Percentiles rank a stretch among this genome's conserved stretches.
phyloP scores from a whole-genome alignment of 768 basidiomycete species.

The Cyclocybe aegerita region DNA sequence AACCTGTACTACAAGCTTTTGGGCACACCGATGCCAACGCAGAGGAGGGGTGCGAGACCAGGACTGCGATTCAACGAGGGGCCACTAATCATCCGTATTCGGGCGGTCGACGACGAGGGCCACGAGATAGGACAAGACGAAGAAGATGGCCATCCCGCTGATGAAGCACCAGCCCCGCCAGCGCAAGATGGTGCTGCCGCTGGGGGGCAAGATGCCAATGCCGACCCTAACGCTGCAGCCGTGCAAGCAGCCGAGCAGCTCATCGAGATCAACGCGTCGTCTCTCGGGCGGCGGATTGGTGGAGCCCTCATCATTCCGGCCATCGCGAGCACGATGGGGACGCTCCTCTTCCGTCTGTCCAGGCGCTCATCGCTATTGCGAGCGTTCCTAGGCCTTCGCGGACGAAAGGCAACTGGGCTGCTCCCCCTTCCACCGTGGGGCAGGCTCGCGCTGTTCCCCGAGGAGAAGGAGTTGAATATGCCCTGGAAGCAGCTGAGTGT shows the following conservation, averaged over 20 bases:
- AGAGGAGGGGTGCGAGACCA: slow-evolving; percentile 23
- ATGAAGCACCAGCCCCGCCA: slow-evolving; percentile 13
- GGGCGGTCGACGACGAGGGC: slow-evolving; percentile 20
- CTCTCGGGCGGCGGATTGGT: slow-evolving; percentile 65
- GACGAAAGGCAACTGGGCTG: slow-evolving; percentile 8
- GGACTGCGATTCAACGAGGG: slow-evolving; percentile 29
- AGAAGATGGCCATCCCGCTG: slow-evolving; percentile 1
- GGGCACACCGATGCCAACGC: slow-evolving; percentile 31
- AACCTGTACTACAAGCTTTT: slow-evolving; percentile 43
- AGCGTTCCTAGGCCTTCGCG: slow-evolving; percentile 34
- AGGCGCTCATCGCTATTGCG: slow-evolving; percentile 38
- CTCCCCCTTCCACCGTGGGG: slow-evolving; percentile 20
- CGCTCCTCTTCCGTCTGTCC: slow-evolving; percentile 54
- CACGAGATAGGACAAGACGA: slow-evolving; percentile 8
- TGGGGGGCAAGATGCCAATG: slow-evolving; percentile 21
- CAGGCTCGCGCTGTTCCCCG: slow-evolving; percentile 2
- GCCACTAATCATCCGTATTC: slow-evolving; percentile 34
- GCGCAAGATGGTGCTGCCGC: slow-evolving; percentile 14
- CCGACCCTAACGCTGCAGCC: slow-evolving; percentile 41
- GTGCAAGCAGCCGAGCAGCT: slow-evolving; percentile 55
- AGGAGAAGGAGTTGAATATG: slow-evolving; percentile 19
- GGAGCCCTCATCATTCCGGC: slow-evolving; percentile 70
- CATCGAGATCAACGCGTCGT: slow-evolving; percentile 55
- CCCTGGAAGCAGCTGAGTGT: slow-evolving; percentile 17
- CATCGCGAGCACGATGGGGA: slow-evolving; percentile 66